A percentile compares a stretch with the other conserved stretches of the same genome.
These are phyloP conservation scores for Lactarius hengduanensis DNA, from an alignment of 768 basidiomycete genomes.

Conservation along the genomic window DNA sequence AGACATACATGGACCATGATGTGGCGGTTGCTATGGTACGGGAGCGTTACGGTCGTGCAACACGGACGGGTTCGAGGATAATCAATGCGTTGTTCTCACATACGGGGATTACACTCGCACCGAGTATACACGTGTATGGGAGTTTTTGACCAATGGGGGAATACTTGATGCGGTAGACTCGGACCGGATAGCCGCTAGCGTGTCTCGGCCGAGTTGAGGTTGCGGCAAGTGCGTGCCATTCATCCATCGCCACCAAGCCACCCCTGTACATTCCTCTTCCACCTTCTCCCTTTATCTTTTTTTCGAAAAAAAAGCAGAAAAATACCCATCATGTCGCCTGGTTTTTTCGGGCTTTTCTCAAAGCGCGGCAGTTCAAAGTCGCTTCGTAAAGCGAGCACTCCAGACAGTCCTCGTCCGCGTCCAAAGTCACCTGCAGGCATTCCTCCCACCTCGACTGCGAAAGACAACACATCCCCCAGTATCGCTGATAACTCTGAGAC, in stretches of 20 bases:
- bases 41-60: background rate
- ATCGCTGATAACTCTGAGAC: conserved; percentile 20
- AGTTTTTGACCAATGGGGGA: background rate
- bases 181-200: background rate
- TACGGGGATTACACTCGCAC: background rate
- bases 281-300: background rate
- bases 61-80: no score
- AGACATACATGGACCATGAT: background rate
- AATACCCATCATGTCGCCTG: conserved; percentile 9
- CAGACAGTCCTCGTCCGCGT: background rate
- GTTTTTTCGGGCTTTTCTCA: conserved; percentile 23
- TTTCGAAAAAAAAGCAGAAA: background rate
- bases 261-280: background rate
- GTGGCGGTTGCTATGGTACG: background rate
- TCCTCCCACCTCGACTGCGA: conserved; percentile 7
- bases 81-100: background rate
- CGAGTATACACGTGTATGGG: background rate
- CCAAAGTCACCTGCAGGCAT: background rate
- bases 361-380: conserved; percentile 17
- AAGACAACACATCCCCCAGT: conserved; percentile 16
- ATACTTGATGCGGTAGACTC: background rate
- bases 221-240: background rate
- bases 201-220: conserved; percentile 2
- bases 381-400: background rate
- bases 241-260: background rate